These are phyloP conservation scores for Myotisia sp. DNA, from an alignment of 2,329 filamentous ascomycete species.

Conservation along the genomic window DNA sequence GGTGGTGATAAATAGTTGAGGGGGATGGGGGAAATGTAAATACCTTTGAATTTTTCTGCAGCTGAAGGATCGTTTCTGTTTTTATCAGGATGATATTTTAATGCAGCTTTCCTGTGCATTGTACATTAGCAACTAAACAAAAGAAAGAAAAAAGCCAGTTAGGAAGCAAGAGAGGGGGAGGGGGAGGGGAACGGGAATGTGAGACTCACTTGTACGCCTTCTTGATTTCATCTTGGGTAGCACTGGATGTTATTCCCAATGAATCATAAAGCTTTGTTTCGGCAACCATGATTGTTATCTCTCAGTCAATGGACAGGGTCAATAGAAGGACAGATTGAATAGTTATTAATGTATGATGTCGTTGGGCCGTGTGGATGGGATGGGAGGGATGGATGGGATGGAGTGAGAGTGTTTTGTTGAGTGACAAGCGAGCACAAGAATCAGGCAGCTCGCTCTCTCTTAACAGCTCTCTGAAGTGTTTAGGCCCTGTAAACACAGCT, in stretches of 20 bases:
- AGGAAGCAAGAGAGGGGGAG: not conserved
- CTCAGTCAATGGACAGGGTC: too few species aligned
- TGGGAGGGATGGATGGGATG: too few species aligned
- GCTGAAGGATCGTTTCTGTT: conserved; percentile 82
- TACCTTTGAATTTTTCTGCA: conserved; percentile 82
- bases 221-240: conserved; percentile 87
- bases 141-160: not conserved
- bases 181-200: not conserved
- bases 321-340: too few species aligned
- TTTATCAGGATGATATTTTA: conserved; percentile 95
- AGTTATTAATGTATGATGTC: too few species aligned
- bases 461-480: too few species aligned
- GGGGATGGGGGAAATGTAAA: conserved; percentile 8
- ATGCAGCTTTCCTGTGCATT: conserved; percentile 57
- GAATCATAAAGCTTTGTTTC: conserved; percentile 93
- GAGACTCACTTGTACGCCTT: conserved; percentile 70
- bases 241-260: conserved; percentile 62
- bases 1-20: not conserved
- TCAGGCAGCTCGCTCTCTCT: too few species aligned
- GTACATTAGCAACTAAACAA: not conserved
- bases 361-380: too few species aligned
- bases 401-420: too few species aligned
- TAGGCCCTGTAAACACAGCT: too few species aligned
- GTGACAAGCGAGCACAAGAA: too few species aligned
- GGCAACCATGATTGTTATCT: conserved; percentile 62